phyloP scores from a whole-genome alignment of 345 rosid species.

The Aethionema arabicum region DNA sequence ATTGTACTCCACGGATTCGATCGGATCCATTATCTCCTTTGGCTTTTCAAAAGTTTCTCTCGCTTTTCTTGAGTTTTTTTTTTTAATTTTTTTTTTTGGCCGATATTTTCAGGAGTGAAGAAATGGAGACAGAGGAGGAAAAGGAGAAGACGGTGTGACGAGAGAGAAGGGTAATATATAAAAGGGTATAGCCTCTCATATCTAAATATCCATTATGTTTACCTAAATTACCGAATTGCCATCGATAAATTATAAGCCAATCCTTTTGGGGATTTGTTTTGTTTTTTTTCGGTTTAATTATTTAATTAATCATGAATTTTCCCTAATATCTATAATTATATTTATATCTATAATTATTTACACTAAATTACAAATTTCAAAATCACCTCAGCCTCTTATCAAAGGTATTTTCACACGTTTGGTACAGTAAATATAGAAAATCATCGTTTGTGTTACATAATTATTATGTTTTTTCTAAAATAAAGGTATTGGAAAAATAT shows the following conservation, averaged over 20 bases:
- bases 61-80: not conserved
- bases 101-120: constrained; percentile 29
- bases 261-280: constrained; percentile 19
- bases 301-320: constrained; percentile 12
- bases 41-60: not conserved
- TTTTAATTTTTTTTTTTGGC: constrained; percentile 9
- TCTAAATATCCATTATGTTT: constrained; percentile 5
- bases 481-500: no score
- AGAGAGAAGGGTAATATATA: not conserved
- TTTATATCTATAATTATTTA: not conserved
- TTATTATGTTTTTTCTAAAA: no score
- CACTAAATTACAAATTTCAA: not conserved
- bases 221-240: constrained; percentile 20
- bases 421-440: not conserved
- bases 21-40: constrained; percentile 29
- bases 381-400: constrained; percentile 14
- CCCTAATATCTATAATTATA: not conserved
- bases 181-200: constrained; percentile 1
- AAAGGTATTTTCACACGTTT: not conserved
- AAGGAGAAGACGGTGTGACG: constrained; percentile 31
- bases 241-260: constrained; percentile 26
- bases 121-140: constrained; percentile 30
- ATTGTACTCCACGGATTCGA: constrained; percentile 39
- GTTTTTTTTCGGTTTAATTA: constrained; percentile 1
- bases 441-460: not conserved